Evolutionary conservation across 768 basidiomycete species (phyloP), one percentile per base, ranked within the genome.

Genomic region (Mrakia frigida): DNA sequence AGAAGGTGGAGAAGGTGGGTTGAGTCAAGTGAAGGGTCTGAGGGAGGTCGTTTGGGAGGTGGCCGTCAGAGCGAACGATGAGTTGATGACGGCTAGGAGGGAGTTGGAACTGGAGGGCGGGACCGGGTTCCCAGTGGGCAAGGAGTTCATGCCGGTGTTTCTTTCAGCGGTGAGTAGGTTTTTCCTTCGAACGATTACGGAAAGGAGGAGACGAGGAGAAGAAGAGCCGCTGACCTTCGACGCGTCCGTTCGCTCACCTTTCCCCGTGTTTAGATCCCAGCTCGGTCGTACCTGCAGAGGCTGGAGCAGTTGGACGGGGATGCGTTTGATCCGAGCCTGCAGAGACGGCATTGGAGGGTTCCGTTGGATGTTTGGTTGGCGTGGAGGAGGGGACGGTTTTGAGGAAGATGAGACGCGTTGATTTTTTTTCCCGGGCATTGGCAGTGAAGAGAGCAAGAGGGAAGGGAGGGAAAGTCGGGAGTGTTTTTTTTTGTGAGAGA

Each of bases 21-120:
- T 14, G 23, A 7, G n/a, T 2, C 25, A 28, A 56, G 23, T 56
- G 56, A 89, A 86, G 67, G 90, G 88, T 2, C 85, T 94, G 23
- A 88, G 88, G 69, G 90, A 92, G 77, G 92, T 92, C 0, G 90
- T 92, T 39, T 94, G 88, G 81, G 91, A 93, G 80, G 89, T 93
- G 83, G 92, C 93, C 46, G 89, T 89, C 13, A 82, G 90, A 33
- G 92, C 91, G 39, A 90, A 92, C 83, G 91, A 93, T 83, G 89
- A 94, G 82, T 82, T 94, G 79, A 83, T 87, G 75, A 91, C 91
- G 3, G 91, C 92, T 25, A 87, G 91, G 25, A 86, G 87, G 72
- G 89, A 90, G 88, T 87, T 90, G 80, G 86, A 52, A 23, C 7
- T 33, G 1, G 35, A 59, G 23, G 85, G 85, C 60, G 85, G 81